Base-by-base conservation (phyloP, 495 filamentous ascomycete species). In the Talaromyces thailandensis region DNA sequence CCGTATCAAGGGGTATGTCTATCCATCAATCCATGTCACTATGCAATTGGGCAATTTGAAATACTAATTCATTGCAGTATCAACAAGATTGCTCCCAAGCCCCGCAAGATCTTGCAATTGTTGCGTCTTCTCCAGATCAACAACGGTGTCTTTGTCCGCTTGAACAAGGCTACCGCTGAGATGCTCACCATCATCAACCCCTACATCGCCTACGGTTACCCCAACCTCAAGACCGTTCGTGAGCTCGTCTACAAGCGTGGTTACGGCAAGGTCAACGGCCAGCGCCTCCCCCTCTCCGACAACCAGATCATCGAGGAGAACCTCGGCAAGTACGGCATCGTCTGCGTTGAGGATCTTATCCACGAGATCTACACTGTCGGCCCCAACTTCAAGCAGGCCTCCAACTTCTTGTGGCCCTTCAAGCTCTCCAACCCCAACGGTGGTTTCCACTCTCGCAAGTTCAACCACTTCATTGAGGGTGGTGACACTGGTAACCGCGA, bases 21-120 rank as follows among this genome's bases (percentile, higher is more conserved):
- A 16, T 23, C 11, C 6, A 6, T 35, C 51, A n/a, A 18, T 29
- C 45, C 9, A 45, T 45, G 8, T n/a, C 7, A 60, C 5, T 48
- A 51, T 29, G 8, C 14, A 51, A 53, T 8, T 12, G 1, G 1
- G 4, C 8, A 14, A 23, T 4, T 50, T 58, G 4, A 18, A 37
- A 12, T 51, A 52, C 45, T 62, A 32, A 62, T 40, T n/a, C 37
- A 23, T 9, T 48, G 43, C 61, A 88, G 94, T 96, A 98, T 98
- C 92, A 98, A 98, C 89, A 98, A 98, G 88, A 98, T 98, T 69
- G 86, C 94, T 75, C 94, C 94, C 72, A 98, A 98, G 88, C 95
- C 95, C 79, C 92, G 95, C 83, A 98, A 98, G 88, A 98, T 96
- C 73, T 86, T 98, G 66, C 94, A 98, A 81, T 90, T 98, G 51